phyloP scores from a whole-genome alignment of 2,329 filamentous ascomycete species.

The Beauveria sp. region DNA sequence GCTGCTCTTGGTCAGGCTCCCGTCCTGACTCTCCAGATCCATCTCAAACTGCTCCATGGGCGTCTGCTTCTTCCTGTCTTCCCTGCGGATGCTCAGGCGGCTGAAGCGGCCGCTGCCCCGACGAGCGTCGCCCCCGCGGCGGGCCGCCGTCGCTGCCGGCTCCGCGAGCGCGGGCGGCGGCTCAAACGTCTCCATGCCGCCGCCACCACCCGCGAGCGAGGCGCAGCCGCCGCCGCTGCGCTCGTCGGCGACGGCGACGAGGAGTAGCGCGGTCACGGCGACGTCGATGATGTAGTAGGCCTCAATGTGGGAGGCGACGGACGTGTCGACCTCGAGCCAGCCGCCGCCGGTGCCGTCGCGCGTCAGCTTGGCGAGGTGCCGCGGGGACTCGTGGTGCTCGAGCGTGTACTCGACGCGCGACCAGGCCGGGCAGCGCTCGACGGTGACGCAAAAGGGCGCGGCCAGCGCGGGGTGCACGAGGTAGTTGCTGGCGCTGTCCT shows the following conservation, averaged over 20 bases:
- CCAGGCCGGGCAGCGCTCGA: constrained; percentile 52
- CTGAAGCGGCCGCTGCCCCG: constrained; percentile 17
- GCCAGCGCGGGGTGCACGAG: constrained; percentile 56
- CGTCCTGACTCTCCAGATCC: constrained; percentile 56
- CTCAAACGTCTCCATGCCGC: constrained; percentile 46
- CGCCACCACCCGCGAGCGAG: constrained; percentile 20
- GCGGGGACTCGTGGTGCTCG: constrained; percentile 55
- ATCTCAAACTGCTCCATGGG: constrained; percentile 51
- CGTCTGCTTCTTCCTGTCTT: constrained; percentile 21
- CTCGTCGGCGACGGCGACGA: constrained; percentile 52
- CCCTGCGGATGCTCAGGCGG: constrained; percentile 21
- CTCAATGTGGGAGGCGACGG: constrained; percentile 51
- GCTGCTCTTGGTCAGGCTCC: constrained; percentile 28
- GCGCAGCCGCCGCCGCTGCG: constrained; percentile 20
- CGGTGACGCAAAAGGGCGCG: constrained; percentile 54
- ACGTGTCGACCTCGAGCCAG: constrained; percentile 54
- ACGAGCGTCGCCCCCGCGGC: not conserved
- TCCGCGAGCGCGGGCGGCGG: constrained; percentile 40
- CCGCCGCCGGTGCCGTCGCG: constrained; percentile 52
- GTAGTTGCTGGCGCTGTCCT: constrained; percentile 51
- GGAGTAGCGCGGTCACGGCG: constrained; percentile 50
- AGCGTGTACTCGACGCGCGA: constrained; percentile 56
- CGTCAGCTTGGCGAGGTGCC: constrained; percentile 52
- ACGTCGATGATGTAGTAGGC: constrained; percentile 57
- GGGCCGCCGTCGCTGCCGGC: constrained; percentile 16